Evolutionary conservation across 1,284 basidiomycete species (phyloP).

Genomic region (Sanguinoderma infundibulare): DNA sequence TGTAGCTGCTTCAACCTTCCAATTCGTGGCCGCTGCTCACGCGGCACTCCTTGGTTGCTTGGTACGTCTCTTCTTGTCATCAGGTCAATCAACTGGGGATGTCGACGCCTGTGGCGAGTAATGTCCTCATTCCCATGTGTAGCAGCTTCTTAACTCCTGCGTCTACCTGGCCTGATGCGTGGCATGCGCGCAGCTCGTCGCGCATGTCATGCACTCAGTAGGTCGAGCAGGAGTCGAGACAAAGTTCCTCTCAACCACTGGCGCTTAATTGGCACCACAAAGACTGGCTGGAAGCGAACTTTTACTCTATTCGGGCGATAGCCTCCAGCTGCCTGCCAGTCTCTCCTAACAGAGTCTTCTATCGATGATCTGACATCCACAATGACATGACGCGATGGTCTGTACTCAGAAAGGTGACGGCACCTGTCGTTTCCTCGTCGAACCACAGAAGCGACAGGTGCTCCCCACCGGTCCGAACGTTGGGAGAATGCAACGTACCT

Average conservation of each 20-base stretch:
- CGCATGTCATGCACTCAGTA: not conserved
- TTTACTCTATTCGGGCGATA: not conserved
- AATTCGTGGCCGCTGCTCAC: too few relatives aligned
- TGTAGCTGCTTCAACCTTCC: too few relatives aligned
- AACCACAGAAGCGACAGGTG: not conserved
- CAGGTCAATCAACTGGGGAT: not conserved
- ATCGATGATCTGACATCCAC: not conserved
- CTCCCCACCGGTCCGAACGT: too few relatives aligned
- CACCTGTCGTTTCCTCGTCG: not conserved
- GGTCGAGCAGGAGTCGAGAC: not conserved
- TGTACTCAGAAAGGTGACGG: not conserved
- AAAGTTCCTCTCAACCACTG: not conserved
- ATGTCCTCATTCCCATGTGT: not conserved
- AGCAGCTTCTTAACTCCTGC: not conserved
- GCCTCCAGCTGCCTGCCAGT: not conserved
- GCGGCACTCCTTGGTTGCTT: too few relatives aligned
- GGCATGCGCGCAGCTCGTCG: not conserved
- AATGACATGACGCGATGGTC: not conserved
- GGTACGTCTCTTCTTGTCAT: not conserved
- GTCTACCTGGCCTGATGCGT: not conserved
- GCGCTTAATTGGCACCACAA: not conserved
- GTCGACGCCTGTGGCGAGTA: not conserved
- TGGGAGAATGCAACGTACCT: not conserved
- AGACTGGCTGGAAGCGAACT: too few relatives aligned
- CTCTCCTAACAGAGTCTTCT: not conserved